Evolutionary conservation across 2,329 filamentous ascomycete genomes (phyloP).

Genomic region (Colletotrichum truncatum): DNA sequence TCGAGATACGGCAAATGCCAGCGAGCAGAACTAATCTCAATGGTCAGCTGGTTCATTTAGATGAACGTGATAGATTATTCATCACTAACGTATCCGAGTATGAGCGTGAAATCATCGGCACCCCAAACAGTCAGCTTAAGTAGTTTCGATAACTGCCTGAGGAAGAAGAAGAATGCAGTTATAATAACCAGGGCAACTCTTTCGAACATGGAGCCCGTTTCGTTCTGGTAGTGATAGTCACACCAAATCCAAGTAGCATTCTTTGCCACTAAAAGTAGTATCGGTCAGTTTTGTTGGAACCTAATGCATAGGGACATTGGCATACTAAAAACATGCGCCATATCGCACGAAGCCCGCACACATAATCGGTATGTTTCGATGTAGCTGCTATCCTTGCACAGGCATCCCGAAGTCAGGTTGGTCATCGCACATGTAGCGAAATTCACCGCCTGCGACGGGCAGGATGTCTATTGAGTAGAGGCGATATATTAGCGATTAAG

Average conservation of each 20-base stretch:
- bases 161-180: conserved; percentile 5
- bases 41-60: no score
- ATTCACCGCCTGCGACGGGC: conserved; percentile 6
- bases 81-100: conserved; percentile 13
- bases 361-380: conserved; percentile 3
- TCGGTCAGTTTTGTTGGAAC: background rate
- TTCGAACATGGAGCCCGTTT: background rate
- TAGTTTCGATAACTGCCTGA: background rate
- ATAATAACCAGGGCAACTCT: background rate
- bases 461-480: background rate
- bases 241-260: conserved; percentile 17
- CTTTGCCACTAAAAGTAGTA: background rate
- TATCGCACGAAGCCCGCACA: background rate
- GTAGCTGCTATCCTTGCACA: conserved; percentile 4
- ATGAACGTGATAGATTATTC: background rate
- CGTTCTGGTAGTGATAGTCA: background rate
- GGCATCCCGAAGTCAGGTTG: conserved; percentile 4
- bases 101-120: conserved; percentile 2
- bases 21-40: background rate
- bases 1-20: conserved; percentile 11
- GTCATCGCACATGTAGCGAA: conserved; percentile 5
- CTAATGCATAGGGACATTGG: background rate
- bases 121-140: conserved; percentile 20
- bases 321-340: background rate
- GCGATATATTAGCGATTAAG: no score